A percentile compares a stretch with the other conserved stretches of the same genome.
These are phyloP conservation scores for Quercus glauca DNA, from an alignment of 306 rosid species.

Conservation along the genomic window DNA sequence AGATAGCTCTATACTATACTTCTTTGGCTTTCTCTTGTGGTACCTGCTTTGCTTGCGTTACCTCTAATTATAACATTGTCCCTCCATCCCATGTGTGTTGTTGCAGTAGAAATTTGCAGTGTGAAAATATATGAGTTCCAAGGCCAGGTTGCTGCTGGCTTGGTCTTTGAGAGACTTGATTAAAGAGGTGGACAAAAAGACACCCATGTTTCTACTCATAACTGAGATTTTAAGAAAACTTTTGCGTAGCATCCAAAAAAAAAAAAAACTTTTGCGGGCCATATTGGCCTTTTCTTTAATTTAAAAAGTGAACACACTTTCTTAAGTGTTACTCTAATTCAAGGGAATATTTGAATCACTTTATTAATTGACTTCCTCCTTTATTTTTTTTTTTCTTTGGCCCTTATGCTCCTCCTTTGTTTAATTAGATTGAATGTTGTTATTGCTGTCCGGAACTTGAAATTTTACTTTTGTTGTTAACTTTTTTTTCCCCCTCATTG, in stretches of 20 bases:
- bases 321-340: conserved; percentile 19
- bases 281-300: conserved; percentile 42
- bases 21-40: background rate
- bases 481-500: background rate
- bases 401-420: background rate
- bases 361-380: conserved; percentile 4
- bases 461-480: background rate
- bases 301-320: conserved; percentile 47
- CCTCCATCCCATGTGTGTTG: conserved; percentile 23
- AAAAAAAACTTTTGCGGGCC: conserved; percentile 35
- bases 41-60: background rate
- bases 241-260: no score
- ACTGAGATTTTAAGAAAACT: conserved; percentile 34
- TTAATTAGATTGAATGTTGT: conserved; percentile 8
- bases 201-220: conserved; percentile 47
- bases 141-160: conserved; percentile 13
- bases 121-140: conserved; percentile 23
- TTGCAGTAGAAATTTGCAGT: conserved; percentile 25
- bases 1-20: conserved; percentile 1
- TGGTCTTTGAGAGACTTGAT: conserved; percentile 34
- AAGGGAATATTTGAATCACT: conserved; percentile 40
- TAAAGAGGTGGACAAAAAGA: conserved; percentile 48
- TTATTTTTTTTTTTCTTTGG: background rate
- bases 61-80: conserved; percentile 8
- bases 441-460: background rate